These are phyloP conservation scores for Saccharomycopsis guyanensis DNA, from an alignment of 805 yeast species.

Conservation along the genomic window DNA sequence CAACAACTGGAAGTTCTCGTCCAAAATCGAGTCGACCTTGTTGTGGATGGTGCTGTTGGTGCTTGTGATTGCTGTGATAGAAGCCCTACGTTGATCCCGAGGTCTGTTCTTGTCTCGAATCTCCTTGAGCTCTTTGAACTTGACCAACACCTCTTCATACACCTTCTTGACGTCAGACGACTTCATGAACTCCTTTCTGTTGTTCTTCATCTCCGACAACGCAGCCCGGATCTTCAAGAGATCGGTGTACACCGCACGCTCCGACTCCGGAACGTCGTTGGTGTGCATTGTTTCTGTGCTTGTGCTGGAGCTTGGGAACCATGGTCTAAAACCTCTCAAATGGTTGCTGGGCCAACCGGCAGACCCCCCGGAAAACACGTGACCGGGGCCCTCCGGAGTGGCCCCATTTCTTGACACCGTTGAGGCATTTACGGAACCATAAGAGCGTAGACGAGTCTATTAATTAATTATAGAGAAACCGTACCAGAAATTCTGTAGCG, in stretches of 20 bases:
- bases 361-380: too few species aligned
- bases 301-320: neutral
- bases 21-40: constrained; percentile 65
- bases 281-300: constrained; percentile 12
- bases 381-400: too few species aligned
- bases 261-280: constrained; percentile 27
- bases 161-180: constrained; percentile 58
- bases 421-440: too few species aligned
- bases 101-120: constrained; percentile 40
- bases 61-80: constrained; percentile 25
- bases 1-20: constrained; percentile 83
- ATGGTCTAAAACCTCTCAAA: too few species aligned
- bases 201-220: constrained; percentile 47
- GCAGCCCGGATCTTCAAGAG: constrained; percentile 36
- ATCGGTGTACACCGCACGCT: constrained; percentile 31
- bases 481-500: too few species aligned
- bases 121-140: constrained; percentile 45
- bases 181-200: constrained; percentile 55
- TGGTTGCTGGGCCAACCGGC: too few species aligned
- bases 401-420: too few species aligned
- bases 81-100: constrained; percentile 8
- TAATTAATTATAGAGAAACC: too few species aligned
- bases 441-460: too few species aligned
- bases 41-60: constrained; percentile 26
- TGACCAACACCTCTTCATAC: constrained; percentile 49